Evolutionary conservation across 805 yeast species (phyloP).

Genomic region (Cyberlindnera veronae): DNA sequence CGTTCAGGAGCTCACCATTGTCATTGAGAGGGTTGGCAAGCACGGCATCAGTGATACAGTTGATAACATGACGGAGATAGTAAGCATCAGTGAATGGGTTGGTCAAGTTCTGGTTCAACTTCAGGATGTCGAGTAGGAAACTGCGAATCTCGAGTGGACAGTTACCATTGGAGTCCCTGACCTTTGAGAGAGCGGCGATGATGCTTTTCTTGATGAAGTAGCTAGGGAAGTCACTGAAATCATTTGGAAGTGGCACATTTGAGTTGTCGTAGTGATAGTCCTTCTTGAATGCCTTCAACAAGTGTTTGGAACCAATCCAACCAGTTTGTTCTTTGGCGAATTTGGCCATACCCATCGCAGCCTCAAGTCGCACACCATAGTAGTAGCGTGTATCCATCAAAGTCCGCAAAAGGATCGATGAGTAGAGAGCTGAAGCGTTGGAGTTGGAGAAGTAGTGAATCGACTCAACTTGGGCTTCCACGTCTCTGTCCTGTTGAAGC

Average conservation of each 20-base stretch:
- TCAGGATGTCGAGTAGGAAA: slow-evolving; percentile 65
- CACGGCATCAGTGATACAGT: slow-evolving; percentile 45
- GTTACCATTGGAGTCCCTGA: slow-evolving; percentile 60
- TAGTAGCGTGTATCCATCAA: slow-evolving; percentile 80
- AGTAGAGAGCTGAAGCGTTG: slow-evolving; percentile 60
- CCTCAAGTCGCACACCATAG: slow-evolving; percentile 85
- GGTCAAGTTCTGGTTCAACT: slow-evolving; percentile 81
- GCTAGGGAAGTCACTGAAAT: slow-evolving; percentile 66
- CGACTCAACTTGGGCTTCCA: slow-evolving; percentile 91
- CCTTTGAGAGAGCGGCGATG: slow-evolving; percentile 54
- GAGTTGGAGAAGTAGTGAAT: slow-evolving; percentile 63
- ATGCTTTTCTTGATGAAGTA: slow-evolving; percentile 71
- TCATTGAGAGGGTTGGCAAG: slow-evolving; percentile 24
- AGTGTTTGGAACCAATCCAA: slow-evolving; percentile 71
- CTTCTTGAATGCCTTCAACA: slow-evolving; percentile 63
- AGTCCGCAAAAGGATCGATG: slow-evolving; percentile 76
- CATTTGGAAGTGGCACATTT: slow-evolving; percentile 72
- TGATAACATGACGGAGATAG: slow-evolving; percentile 58
- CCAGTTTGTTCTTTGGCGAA: slow-evolving; percentile 56
- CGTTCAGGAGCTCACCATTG: slow-evolving; percentile 14
- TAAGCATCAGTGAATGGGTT: slow-evolving; percentile 72
- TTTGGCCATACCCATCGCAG: slow-evolving; percentile 74
- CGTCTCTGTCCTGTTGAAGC: slow-evolving; percentile 90
- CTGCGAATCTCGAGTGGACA: slow-evolving; percentile 57
- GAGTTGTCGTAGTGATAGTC: slow-evolving; percentile 70